These are phyloP conservation scores for Starmerella etchellsii DNA, from an alignment of 805 yeast genomes.

Conservation along the genomic window DNA sequence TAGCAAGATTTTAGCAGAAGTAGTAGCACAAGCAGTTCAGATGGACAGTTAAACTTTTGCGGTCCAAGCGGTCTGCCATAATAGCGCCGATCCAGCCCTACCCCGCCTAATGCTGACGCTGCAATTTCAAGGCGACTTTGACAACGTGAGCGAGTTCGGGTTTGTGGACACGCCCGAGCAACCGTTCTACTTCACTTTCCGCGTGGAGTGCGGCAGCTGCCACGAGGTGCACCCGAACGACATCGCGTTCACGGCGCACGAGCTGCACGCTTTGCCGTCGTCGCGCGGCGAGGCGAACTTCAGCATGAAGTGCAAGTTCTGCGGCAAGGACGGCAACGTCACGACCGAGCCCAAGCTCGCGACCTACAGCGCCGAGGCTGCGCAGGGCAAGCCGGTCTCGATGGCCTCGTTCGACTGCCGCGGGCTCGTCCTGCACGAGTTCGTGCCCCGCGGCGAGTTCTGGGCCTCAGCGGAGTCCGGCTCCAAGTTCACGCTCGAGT, in stretches of 20 bases:
- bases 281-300: constrained; percentile 77
- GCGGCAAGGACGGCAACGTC: constrained; percentile 34
- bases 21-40: too few relatives aligned
- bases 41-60: too few relatives aligned
- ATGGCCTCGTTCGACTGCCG: constrained; percentile 70
- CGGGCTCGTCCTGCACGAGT: constrained; percentile 63
- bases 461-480: constrained; percentile 38
- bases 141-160: constrained; percentile 41
- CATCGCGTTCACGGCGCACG: constrained; percentile 54
- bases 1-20: too few relatives aligned
- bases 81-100: too few relatives aligned
- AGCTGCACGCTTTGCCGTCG: constrained; percentile 36
- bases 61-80: too few relatives aligned
- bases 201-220: constrained; percentile 64
- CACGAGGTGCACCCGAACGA: constrained; percentile 63
- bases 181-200: constrained; percentile 68
- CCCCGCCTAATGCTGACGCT: constrained; percentile 30
- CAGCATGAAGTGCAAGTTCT: constrained; percentile 59
- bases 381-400: constrained; percentile 30
- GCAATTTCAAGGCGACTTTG: constrained; percentile 34
- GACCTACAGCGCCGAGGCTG: constrained; percentile 28
- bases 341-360: constrained; percentile 21
- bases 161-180: constrained; percentile 46
- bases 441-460: constrained; percentile 39
- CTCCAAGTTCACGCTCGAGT: constrained; percentile 50